Conservation (phyloP, 2,329 filamentous ascomycete species). For the Ceratocystis variospora region DNA sequence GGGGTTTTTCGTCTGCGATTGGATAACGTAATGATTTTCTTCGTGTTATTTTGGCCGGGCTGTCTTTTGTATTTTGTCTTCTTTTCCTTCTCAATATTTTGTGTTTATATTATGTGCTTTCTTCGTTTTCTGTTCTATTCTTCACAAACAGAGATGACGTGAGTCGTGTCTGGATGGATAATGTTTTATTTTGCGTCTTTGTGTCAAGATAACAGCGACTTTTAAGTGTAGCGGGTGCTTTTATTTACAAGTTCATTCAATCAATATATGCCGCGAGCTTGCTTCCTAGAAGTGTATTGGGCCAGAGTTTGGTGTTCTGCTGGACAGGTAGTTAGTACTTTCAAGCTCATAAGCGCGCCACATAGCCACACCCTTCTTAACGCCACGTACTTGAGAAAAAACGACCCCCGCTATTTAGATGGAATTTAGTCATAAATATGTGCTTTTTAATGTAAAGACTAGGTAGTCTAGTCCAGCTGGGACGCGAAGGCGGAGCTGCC, state of each 20-base stretch:
- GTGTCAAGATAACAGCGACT: no score
- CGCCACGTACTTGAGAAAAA: not conserved
- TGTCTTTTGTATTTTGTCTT: not conserved
- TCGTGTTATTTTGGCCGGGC: not conserved
- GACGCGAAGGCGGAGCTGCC: constrained; percentile 12
- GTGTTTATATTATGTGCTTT: not conserved
- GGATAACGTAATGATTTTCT: not conserved
- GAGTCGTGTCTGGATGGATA: not conserved
- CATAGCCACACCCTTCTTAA: not conserved
- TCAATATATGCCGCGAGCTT: not conserved
- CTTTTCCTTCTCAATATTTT: not conserved
- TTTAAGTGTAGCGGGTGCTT: no score
- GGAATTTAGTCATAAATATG: not conserved
- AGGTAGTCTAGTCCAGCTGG: not conserved
- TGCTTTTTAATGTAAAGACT: not conserved
- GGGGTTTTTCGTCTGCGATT: not conserved
- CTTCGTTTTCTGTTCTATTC: not conserved
- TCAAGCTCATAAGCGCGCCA: not conserved
- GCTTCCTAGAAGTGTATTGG: not conserved
- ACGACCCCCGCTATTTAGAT: not conserved
- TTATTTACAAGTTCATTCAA: not conserved
- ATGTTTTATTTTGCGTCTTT: not conserved
- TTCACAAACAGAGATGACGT: not conserved
- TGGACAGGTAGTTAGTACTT: no score
- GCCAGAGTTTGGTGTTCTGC: not conserved